Percentiles rank a stretch among this genome's conserved stretches.
phyloP scores from a whole-genome alignment of 1,284 basidiomycete genomes.

The Coniferiporia sulphurascens region DNA sequence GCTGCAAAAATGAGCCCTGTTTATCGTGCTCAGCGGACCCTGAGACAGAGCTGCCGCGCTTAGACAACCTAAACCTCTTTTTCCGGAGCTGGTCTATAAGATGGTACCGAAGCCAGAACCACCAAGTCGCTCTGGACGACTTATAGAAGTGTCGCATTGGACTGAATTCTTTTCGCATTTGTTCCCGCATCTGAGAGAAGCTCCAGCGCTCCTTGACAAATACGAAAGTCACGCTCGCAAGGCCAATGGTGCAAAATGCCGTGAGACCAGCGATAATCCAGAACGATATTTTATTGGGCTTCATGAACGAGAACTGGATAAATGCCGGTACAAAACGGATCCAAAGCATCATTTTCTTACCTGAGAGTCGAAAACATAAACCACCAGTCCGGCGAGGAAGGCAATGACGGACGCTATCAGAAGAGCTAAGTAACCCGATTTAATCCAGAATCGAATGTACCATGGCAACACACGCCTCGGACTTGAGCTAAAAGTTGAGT shows the following conservation, averaged over 20 bases:
- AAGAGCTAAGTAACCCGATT: conserved; percentile 11
- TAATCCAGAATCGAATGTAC: conserved; percentile 18
- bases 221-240: conserved; percentile 7
- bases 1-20: neutral
- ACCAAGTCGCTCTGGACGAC: neutral
- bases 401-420: conserved; percentile 17
- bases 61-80: neutral
- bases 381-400: conserved; percentile 11
- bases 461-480: conserved; percentile 12
- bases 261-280: conserved; percentile 15
- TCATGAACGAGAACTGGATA: neutral
- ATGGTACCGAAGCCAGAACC: conserved; percentile 8
- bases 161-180: conserved; percentile 5
- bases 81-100: conserved; percentile 12
- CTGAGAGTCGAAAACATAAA: conserved; percentile 9
- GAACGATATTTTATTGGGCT: neutral
- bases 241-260: conserved; percentile 9
- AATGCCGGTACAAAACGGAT: neutral
- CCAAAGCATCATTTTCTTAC: neutral
- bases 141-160: conserved; percentile 1
- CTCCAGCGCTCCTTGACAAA: conserved; percentile 13
- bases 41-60: neutral
- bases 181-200: conserved; percentile 10
- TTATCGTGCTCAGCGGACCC: neutral
- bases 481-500: conserved; percentile 8